Conservation (phyloP, 2,329 filamentous ascomycete species). For the Aspergillus sclerotialis region DNA sequence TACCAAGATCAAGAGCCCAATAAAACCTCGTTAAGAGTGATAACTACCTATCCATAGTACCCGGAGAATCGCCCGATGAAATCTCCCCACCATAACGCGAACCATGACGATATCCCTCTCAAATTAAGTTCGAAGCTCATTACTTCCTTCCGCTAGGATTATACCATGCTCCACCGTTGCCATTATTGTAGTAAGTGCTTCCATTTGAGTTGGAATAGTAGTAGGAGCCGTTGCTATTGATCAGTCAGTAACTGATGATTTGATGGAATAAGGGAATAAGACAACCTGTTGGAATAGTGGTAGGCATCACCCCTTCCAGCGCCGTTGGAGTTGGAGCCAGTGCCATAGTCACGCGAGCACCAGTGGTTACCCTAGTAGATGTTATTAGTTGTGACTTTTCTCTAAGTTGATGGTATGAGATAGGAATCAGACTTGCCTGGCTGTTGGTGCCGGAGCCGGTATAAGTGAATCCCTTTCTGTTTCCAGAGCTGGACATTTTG, state of each 20-base stretch:
- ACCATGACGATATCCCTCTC: no score
- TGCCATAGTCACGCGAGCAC: slow-evolving; percentile 58
- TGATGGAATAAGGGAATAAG: slow-evolving; percentile 3
- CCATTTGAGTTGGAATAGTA: slow-evolving; percentile 66
- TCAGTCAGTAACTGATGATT: not conserved
- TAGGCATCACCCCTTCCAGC: slow-evolving; percentile 23
- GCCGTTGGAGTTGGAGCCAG: slow-evolving; percentile 49
- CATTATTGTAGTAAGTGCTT: slow-evolving; percentile 62
- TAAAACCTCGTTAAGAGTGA: no score
- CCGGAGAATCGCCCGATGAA: no score
- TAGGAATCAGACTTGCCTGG: slow-evolving; percentile 41
- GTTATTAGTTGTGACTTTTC: not conserved
- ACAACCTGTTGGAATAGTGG: slow-evolving; percentile 61
- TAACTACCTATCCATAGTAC: no score
- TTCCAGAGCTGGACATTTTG: slow-evolving; percentile 13
- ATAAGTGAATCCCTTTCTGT: slow-evolving; percentile 26
- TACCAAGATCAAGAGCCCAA: no score
- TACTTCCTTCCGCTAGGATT: no score
- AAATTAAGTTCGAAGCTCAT: no score
- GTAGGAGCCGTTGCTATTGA: slow-evolving; percentile 57
- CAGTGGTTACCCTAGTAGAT: slow-evolving; percentile 58
- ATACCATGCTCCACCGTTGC: slow-evolving; percentile 42
- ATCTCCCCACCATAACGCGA: no score
- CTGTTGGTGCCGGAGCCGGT: slow-evolving; percentile 53
- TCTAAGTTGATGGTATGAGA: no score